Percentiles rank a stretch among this genome's conserved stretches.
Conservation (phyloP, 2,329 filamentous ascomycete genomes). For the Xylariaceae sp. region DNA sequence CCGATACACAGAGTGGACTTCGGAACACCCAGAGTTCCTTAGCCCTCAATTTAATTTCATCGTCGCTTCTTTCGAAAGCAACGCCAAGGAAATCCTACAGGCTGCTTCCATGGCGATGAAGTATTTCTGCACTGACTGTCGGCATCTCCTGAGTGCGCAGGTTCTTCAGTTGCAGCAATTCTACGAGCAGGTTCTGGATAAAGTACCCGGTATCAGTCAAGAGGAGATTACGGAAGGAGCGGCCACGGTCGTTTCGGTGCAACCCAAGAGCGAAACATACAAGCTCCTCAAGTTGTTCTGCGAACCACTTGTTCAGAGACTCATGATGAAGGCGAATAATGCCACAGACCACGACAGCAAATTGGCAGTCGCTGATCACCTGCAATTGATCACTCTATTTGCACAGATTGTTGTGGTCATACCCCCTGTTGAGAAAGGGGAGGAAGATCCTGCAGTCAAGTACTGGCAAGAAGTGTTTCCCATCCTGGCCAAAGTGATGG, state of each 20-base stretch:
- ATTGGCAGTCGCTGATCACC: slow-evolving; percentile 82
- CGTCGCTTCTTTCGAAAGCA: slow-evolving; percentile 83
- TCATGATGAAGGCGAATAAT: slow-evolving; percentile 83
- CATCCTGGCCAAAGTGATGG: slow-evolving; percentile 77
- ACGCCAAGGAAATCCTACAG: slow-evolving; percentile 84
- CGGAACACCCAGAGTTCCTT: slow-evolving; percentile 86
- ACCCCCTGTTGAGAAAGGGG: slow-evolving; percentile 66
- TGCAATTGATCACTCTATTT: slow-evolving; percentile 90
- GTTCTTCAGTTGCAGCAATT: slow-evolving; percentile 85
- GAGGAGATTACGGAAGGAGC: slow-evolving; percentile 97
- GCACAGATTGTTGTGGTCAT: slow-evolving; percentile 65
- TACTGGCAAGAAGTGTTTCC: slow-evolving; percentile 96
- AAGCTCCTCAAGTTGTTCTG: slow-evolving; percentile 86
- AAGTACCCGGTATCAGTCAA: slow-evolving; percentile 79
- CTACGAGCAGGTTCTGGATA: slow-evolving; percentile 85
- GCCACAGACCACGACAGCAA: slow-evolving; percentile 81
- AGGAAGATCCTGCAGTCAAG: slow-evolving; percentile 86
- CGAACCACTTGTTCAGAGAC: slow-evolving; percentile 78
- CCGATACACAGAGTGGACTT: slow-evolving; percentile 96
- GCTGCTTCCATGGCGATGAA: slow-evolving; percentile 93
- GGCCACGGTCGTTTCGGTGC: slow-evolving; percentile 82
- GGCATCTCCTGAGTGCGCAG: slow-evolving; percentile 76
- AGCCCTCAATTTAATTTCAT: slow-evolving; percentile 95
- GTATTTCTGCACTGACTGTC: slow-evolving; percentile 95
- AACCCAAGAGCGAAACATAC: slow-evolving; percentile 76